Base-by-base conservation (phyloP, 2,329 filamentous ascomycete species). In the Hypoxylon sp. region DNA sequence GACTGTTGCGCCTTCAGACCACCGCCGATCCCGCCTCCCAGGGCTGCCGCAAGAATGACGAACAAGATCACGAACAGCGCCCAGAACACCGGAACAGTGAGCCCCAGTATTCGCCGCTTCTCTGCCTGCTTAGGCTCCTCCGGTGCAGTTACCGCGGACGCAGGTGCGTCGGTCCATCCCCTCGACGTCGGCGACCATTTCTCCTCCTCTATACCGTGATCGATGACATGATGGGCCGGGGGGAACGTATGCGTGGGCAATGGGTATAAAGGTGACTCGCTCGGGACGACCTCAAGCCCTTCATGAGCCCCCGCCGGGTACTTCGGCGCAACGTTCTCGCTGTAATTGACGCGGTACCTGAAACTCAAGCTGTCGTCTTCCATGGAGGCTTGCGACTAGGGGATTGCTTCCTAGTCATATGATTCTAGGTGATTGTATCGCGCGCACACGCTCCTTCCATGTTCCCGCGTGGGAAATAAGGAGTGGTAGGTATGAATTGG, bases 61-160 rank as follows among this genome's bases (percentile, higher is more conserved):
- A 73, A 50, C 8, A 76, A 53, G 10, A 64, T 46, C 17, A 76
- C 37, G 35, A 76, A 53, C 2, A 75, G 3, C 10, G 55, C 46
- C 75, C 75, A 77, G 53, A 76, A 77, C 6, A 72, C 13, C n/a
- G 71, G 69, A 0, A 76, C 67, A 4, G 73, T 66, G 2, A 77
- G 73, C 1, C 75, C 75, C 3, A 75, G 40, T 49, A 76, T 61
- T 55, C 62, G 58, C 25, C 65, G 49, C 35, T 11, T 68, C 53
- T 68, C 48, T 1, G 11, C 35, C n/a, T 55, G 22, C 46, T 48
- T 35, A 1, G 8, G 35, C 2, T 57, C 49, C 27, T 63, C 61
- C 14, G 64, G 30, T 27, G 58, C 30, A 6, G 42, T 31, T 33
- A 35, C 25, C 10, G 44, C 53, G 8, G 59, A 56, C n/a, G 49